Evolutionary conservation across 768 basidiomycete genomes (phyloP).

Genomic region (Phanerodontia chrysosporium): DNA sequence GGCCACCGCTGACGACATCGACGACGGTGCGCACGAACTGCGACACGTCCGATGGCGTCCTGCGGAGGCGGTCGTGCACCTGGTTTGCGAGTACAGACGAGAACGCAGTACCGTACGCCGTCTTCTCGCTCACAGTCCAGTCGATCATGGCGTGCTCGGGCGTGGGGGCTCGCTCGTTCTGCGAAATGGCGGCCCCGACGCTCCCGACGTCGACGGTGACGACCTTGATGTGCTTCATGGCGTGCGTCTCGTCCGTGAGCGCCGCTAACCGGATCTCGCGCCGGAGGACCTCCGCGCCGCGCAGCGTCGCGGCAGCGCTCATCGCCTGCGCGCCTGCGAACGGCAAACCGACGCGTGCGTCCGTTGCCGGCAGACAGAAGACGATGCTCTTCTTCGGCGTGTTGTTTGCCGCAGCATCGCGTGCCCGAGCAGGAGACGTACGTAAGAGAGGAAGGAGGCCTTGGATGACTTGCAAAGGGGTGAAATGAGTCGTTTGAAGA

Average conservation of each 20-base stretch:
- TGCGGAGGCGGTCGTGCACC: constrained; percentile 35
- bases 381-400: constrained; percentile 47
- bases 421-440: constrained; percentile 51
- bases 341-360: constrained; percentile 72
- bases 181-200: constrained; percentile 27
- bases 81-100: constrained; percentile 42
- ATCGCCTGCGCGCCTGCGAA: constrained; percentile 63
- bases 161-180: background rate
- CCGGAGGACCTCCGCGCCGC: constrained; percentile 68
- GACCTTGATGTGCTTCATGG: constrained; percentile 61
- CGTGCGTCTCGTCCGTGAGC: constrained; percentile 39
- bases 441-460: constrained; percentile 74
- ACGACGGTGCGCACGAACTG: constrained; percentile 58
- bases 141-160: constrained; percentile 47
- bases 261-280: constrained; percentile 63
- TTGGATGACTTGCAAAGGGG: constrained; percentile 74
- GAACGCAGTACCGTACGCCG: constrained; percentile 70
- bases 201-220: constrained; percentile 73
- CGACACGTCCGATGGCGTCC: constrained; percentile 53
- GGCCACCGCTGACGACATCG: constrained; percentile 55
- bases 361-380: constrained; percentile 70
- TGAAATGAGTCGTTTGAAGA: constrained; percentile 69
- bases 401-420: constrained; percentile 46
- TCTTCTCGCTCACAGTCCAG: constrained; percentile 73
- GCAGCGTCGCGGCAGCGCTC: constrained; percentile 69